Base-by-base conservation (phyloP, 257 asterid genomes). In the Jaltomata sinuosa region DNA sequence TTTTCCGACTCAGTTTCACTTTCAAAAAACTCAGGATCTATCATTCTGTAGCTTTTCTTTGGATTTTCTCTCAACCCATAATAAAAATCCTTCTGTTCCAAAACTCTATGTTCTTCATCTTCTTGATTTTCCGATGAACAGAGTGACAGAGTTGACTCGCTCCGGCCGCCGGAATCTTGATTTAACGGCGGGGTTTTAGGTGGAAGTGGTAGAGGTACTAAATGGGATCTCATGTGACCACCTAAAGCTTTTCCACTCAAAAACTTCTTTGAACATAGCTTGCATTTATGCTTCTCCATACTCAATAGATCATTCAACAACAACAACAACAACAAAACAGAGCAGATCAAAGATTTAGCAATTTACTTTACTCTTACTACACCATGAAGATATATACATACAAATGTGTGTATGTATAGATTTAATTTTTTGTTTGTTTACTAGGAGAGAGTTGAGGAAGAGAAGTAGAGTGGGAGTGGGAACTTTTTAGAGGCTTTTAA, bases 211-310 rank as follows among this genome's bases (percentile, higher is more conserved):
- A 90, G 82, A 59, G 87, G 61, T 82, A 91, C 90, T 31, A 87
- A 89, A 85, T 93, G 97, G 76, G 92, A 88, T 87, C 92, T 89
- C 96, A 93, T 92, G 87, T 91, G 97, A 84, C 93, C 96, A 52
- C 97, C 96, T 85, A 93, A 71, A 25, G 96, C 96, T 80, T 90
- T 91, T 32, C 93, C 94, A 85, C 87, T 92, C 2, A 89, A 38
- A 85, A 92, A 92, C 67, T 82, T 83, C 86, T 86, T 90, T 71
- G 83, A 83, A 31, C 97, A 93, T 40, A 93, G 87, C 93, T 92
- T 90, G 45, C 97, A 93, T 72, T 79, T 85, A 69, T 87, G 86
- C 34, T 81, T 84, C 78, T 92, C 94, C 94, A 89, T 90, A 18
- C 45, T 84, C 71, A 50, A 72, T 3, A 59, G 71, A 25, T 71